Evolutionary conservation across 1,284 basidiomycete species (phyloP).

Genomic region (Kwoniella shivajii): DNA sequence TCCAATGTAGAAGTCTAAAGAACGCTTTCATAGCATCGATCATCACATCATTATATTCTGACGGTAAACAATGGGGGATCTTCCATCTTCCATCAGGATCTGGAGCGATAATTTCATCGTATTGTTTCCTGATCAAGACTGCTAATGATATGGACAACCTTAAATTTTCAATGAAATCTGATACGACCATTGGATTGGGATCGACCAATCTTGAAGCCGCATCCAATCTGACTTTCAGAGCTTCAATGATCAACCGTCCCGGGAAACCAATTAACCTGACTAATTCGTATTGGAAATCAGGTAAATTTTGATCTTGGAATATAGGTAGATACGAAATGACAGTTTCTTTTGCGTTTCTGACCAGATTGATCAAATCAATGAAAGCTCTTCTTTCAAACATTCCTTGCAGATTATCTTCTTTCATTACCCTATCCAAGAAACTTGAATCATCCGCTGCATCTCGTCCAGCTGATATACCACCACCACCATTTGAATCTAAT

Average conservation of each 20-base stretch:
- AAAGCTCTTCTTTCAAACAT: constrained; percentile 94
- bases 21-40: constrained; percentile 86
- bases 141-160: constrained; percentile 90
- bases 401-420: constrained; percentile 91
- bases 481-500: constrained; percentile 41
- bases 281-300: constrained; percentile 90
- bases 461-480: constrained; percentile 29
- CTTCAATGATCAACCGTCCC: constrained; percentile 89
- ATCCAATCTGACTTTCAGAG: constrained; percentile 83
- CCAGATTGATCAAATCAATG: constrained; percentile 79
- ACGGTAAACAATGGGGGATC: constrained; percentile 80
- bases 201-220: constrained; percentile 88
- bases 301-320: constrained; percentile 71
- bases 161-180: constrained; percentile 93
- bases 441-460: constrained; percentile 64
- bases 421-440: constrained; percentile 92
- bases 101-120: constrained; percentile 81
- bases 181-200: constrained; percentile 82
- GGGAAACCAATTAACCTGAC: constrained; percentile 93
- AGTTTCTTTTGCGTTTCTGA: constrained; percentile 82
- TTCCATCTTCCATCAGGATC: constrained; percentile 88
- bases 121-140: constrained; percentile 92
- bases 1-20: constrained; percentile 93
- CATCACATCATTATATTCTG: constrained; percentile 87
- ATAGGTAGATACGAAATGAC: constrained; percentile 68